A percentile compares a stretch with the other conserved stretches of the same genome.
Evolutionary conservation across 306 rosid species (phyloP).

Genomic region (Glycine tomentella): DNA sequence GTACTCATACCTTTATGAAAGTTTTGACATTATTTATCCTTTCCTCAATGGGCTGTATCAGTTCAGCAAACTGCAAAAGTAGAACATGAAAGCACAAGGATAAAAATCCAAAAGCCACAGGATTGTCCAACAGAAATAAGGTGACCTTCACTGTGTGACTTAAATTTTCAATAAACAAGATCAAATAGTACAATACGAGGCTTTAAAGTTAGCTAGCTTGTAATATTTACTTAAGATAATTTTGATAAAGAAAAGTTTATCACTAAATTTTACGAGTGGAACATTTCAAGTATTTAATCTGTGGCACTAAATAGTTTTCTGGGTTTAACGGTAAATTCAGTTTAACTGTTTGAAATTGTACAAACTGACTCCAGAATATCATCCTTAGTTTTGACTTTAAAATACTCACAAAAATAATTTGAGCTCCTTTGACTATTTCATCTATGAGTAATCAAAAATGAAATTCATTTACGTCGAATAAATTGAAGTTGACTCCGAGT

Average conservation of each 20-base stretch:
- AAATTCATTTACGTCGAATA: background rate
- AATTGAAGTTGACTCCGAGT: background rate
- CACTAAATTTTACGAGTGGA: conserved; percentile 20
- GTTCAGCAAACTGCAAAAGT: conserved; percentile 71
- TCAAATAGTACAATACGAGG: conserved; percentile 10
- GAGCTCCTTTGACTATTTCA: background rate
- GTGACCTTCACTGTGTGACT: background rate
- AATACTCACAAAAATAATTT: background rate
- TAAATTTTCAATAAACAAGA: background rate
- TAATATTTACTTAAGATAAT: conserved; percentile 17
- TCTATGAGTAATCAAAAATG: background rate
- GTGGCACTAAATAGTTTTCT: background rate
- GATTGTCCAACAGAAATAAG: conserved; percentile 25
- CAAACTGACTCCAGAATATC: background rate
- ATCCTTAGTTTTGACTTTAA: conserved; percentile 2
- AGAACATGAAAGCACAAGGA: conserved; percentile 12
- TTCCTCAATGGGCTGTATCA: conserved; percentile 81
- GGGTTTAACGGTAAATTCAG: conserved; percentile 2
- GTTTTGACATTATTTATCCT: conserved; percentile 68
- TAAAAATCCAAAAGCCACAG: conserved; percentile 24
- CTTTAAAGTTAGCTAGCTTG: background rate
- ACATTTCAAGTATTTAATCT: conserved; percentile 15
- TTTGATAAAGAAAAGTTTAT: background rate
- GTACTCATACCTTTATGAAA: conserved; percentile 75
- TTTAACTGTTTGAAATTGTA: conserved; percentile 13